A percentile compares a stretch with the other conserved stretches of the same genome.
These are phyloP conservation scores for Bertia moriformis DNA, from an alignment of 2,329 filamentous ascomycete genomes.

Conservation along the genomic window DNA sequence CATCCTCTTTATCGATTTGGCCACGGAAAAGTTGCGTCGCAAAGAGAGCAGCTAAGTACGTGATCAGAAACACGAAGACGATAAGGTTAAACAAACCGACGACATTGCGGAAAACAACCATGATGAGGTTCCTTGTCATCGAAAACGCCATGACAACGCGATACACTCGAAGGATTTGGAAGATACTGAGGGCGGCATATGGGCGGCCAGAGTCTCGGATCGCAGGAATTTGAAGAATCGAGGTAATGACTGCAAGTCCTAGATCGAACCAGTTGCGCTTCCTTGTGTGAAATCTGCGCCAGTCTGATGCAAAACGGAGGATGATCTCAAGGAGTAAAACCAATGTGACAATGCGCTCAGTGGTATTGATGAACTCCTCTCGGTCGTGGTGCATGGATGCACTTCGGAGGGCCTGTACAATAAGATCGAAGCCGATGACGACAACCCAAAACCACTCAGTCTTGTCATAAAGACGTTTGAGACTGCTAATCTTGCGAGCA, in stretches of 20 bases:
- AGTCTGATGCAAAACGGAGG: slow-evolving; percentile 64
- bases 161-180: slow-evolving; percentile 86
- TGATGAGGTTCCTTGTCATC: slow-evolving; percentile 73
- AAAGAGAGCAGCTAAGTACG: slow-evolving; percentile 84
- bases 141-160: slow-evolving; percentile 80
- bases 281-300: slow-evolving; percentile 64
- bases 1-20: slow-evolving; percentile 54
- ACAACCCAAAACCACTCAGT: slow-evolving; percentile 66
- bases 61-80: slow-evolving; percentile 89
- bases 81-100: slow-evolving; percentile 87
- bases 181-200: slow-evolving; percentile 81
- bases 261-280: slow-evolving; percentile 71
- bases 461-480: slow-evolving; percentile 64
- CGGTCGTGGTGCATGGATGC: slow-evolving; percentile 54
- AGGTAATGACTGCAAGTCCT: slow-evolving; percentile 64
- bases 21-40: slow-evolving; percentile 86
- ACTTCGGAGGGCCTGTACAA: slow-evolving; percentile 66
- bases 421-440: slow-evolving; percentile 66
- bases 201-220: slow-evolving; percentile 57
- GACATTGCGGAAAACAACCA: slow-evolving; percentile 78
- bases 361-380: slow-evolving; percentile 49
- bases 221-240: slow-evolving; percentile 69
- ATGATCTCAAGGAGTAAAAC: slow-evolving; percentile 70
- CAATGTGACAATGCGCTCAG: slow-evolving; percentile 64
- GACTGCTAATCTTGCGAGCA: slow-evolving; percentile 4